These are phyloP conservation scores for Aleurites moluccanus DNA, from an alignment of 441 rosid species.

Conservation along the genomic window DNA sequence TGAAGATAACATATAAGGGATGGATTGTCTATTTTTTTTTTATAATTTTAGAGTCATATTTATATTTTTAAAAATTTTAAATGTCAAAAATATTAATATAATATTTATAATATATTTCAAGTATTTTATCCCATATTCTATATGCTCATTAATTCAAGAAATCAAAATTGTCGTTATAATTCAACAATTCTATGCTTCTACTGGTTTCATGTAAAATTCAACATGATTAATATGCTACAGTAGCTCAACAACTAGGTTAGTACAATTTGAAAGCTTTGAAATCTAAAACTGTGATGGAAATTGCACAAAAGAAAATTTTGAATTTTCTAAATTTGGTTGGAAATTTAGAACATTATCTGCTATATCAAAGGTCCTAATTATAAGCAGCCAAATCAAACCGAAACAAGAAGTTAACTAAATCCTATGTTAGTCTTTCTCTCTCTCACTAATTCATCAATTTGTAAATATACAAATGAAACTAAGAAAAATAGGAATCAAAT, in stretches of 20 bases:
- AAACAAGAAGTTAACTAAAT: background rate
- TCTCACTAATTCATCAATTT: background rate
- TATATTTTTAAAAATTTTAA: too few species aligned
- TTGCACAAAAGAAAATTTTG: background rate
- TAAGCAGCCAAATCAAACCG: background rate
- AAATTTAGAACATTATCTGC: background rate
- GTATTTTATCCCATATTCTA: too few species aligned
- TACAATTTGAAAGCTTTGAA: background rate
- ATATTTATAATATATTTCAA: too few species aligned
- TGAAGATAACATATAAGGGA: too few species aligned
- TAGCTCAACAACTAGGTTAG: background rate
- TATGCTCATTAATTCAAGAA: too few species aligned
- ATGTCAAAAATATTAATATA: too few species aligned
- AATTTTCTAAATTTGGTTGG: constrained; percentile 1
- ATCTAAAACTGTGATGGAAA: background rate
- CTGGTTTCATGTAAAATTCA: background rate
- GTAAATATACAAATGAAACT: background rate
- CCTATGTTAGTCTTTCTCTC: background rate
- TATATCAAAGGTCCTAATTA: background rate
- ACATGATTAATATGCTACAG: background rate
- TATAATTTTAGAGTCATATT: too few species aligned
- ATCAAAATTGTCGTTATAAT: too few species aligned
- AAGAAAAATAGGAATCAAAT: background rate
- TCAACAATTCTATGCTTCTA: too few species aligned
- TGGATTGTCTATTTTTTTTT: too few species aligned